phyloP scores from a whole-genome alignment of 257 asterid genomes.

The Salvia miltiorrhiza region DNA sequence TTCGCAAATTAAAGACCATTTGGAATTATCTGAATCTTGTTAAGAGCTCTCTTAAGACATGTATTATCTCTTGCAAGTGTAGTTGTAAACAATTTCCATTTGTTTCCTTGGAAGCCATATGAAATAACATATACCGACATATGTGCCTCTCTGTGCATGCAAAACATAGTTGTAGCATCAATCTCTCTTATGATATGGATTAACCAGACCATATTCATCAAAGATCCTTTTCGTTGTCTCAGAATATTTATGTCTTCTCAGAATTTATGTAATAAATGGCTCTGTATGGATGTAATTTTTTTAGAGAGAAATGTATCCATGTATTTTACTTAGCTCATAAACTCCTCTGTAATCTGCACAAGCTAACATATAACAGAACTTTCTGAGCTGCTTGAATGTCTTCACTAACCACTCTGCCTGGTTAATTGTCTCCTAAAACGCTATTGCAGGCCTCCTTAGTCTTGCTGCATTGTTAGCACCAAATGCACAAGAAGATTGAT shows the following conservation, averaged over 20 bases:
- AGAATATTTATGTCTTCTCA: neutral
- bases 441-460: neutral
- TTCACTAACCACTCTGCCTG: neutral
- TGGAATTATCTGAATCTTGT: neutral
- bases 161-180: neutral
- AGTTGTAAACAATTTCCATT: neutral
- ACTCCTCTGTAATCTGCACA: neutral
- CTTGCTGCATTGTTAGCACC: neutral
- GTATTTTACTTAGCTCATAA: neutral
- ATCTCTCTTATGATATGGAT: neutral
- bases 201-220: neutral
- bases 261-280: neutral
- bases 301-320: no score
- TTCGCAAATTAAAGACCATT: neutral
- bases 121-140: neutral
- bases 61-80: neutral
- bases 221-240: neutral
- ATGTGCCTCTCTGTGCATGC: no score
- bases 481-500: neutral
- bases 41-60: neutral
- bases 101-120: neutral
- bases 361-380: neutral
- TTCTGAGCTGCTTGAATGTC: neutral
- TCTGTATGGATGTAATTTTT: no score
- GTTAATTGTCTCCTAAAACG: neutral